Evolutionary conservation across 192 early-diverging fungal species (phyloP).

Genomic region (Spinellus fusiger): DNA sequence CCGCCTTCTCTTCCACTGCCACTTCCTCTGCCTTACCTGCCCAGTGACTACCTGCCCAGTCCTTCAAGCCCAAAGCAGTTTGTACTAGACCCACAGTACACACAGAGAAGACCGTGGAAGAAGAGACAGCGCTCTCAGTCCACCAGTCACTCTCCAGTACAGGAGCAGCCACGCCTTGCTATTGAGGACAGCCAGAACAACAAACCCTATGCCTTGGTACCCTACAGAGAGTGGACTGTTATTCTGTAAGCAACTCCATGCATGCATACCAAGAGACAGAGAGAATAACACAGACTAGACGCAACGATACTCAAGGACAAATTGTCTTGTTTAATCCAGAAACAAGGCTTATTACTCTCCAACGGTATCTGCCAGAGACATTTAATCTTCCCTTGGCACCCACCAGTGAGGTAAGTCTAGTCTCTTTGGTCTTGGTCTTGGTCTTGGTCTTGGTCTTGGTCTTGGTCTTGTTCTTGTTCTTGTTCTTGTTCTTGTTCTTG

Average conservation of each 20-base stretch:
- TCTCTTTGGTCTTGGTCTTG: neutral
- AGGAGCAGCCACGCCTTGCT: no score
- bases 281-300: constrained; percentile 14
- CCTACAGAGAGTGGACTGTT: constrained; percentile 52
- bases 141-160: no score
- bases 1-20: constrained; percentile 3
- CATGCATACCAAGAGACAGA: neutral
- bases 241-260: constrained; percentile 37
- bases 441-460: neutral
- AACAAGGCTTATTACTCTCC: constrained; percentile 42
- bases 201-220: constrained; percentile 36
- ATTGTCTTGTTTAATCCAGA: constrained; percentile 65
- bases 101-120: neutral
- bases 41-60: constrained; percentile 22
- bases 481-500: neutral
- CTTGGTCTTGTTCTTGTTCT: neutral
- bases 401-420: neutral
- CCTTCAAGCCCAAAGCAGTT: constrained; percentile 24
- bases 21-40: constrained; percentile 22
- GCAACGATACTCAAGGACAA: constrained; percentile 39
- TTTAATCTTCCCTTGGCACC: neutral
- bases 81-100: neutral
- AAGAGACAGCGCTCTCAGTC: neutral
- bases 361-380: constrained; percentile 25
- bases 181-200: neutral